phyloP scores from a whole-genome alignment of 2,329 filamentous ascomycete genomes.

The Botrytis sinoallii region DNA sequence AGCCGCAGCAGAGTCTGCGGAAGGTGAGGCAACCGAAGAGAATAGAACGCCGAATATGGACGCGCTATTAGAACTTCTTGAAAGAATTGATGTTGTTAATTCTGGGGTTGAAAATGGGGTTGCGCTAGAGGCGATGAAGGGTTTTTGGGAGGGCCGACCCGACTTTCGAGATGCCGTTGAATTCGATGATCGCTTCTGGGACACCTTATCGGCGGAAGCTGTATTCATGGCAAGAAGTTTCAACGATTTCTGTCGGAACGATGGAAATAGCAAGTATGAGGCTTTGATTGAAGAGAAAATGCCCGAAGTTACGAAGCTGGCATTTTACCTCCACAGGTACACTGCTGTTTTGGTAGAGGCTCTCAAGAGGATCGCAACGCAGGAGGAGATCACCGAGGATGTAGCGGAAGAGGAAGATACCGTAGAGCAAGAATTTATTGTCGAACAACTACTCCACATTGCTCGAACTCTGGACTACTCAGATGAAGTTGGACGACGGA shows the following conservation, averaged over 20 bases:
- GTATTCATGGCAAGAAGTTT: slow-evolving; percentile 89
- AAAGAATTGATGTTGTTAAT: slow-evolving; percentile 90
- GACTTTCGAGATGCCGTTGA: slow-evolving; percentile 72
- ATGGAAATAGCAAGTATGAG: slow-evolving; percentile 71
- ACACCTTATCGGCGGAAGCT: slow-evolving; percentile 77
- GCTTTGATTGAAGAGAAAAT: slow-evolving; percentile 85
- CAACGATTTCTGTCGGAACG: slow-evolving; percentile 83
- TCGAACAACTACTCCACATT: slow-evolving; percentile 92
- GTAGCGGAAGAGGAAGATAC: slow-evolving; percentile 72
- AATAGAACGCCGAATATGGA: slow-evolving; percentile 68
- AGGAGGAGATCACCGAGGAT: slow-evolving; percentile 51
- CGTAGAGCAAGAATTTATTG: slow-evolving; percentile 89
- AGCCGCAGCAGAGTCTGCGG: slow-evolving; percentile 55
- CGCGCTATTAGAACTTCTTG: slow-evolving; percentile 84
- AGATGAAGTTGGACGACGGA: slow-evolving; percentile 91
- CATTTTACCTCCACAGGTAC: slow-evolving; percentile 81
- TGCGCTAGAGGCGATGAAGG: slow-evolving; percentile 88
- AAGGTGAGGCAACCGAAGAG: slow-evolving; percentile 46
- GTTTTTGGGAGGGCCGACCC: slow-evolving; percentile 91
- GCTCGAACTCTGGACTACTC: slow-evolving; percentile 90
- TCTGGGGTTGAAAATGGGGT: slow-evolving; percentile 88
- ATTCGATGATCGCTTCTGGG: slow-evolving; percentile 76
- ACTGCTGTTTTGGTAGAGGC: slow-evolving; percentile 65
- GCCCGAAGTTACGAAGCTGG: slow-evolving; percentile 88
- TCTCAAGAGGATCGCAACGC: slow-evolving; percentile 53